Conservation (phyloP, 441 rosid species). For the Dalechampia spathulata region DNA sequence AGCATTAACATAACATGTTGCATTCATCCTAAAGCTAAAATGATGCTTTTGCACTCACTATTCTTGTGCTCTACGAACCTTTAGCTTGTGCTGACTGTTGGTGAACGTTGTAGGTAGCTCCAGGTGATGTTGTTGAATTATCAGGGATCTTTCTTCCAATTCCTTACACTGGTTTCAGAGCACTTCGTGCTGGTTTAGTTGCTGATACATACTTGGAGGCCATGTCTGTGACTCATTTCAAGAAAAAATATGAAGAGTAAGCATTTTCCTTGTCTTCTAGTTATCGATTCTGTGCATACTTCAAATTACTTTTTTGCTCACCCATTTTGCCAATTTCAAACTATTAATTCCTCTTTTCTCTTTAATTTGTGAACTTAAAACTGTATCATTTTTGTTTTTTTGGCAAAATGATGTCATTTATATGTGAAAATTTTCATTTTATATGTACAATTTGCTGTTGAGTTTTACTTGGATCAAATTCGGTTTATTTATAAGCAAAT, state of each 20-base stretch:
- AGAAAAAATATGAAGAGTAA: slow-evolving; percentile 99
- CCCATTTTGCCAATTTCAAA: not conserved
- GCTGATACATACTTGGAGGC: slow-evolving; percentile 96
- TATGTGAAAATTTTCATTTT: no score
- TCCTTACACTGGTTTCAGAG: slow-evolving; percentile 92
- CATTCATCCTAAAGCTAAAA: not conserved
- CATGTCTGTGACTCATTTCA: slow-evolving; percentile 87
- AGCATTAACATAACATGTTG: not conserved
- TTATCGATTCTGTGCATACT: not conserved
- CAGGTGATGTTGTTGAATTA: slow-evolving; percentile 96
- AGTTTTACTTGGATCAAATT: no score
- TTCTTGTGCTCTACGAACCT: not conserved
- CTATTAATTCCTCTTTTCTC: no score
- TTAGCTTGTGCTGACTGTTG: not conserved
- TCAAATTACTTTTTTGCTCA: not conserved
- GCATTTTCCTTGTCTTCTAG: slow-evolving; percentile 16
- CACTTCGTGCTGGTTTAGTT: slow-evolving; percentile 96
- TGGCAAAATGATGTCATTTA: no score
- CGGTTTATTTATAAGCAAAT: no score
- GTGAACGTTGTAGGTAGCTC: slow-evolving; percentile 54
- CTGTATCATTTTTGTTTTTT: no score
- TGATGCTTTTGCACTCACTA: not conserved
- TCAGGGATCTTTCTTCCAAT: slow-evolving; percentile 98
- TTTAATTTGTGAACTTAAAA: no score
- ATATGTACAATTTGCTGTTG: no score